Evolutionary conservation across 2,329 filamentous ascomycete genomes (phyloP).

Genomic region (Fonsecaea multimorphosa): DNA sequence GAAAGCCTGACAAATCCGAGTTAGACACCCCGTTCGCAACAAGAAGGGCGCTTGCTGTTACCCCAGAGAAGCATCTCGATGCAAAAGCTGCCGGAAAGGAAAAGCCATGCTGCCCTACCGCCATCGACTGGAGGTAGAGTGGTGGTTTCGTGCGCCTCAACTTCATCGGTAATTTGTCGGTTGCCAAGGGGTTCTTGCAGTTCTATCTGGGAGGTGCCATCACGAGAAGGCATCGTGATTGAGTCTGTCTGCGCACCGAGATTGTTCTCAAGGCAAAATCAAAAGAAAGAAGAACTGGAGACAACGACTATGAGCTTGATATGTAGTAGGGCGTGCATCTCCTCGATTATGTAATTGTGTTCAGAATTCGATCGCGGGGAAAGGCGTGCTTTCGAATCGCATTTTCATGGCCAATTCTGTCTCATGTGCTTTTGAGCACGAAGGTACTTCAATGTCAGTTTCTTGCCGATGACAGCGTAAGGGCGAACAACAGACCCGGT

Average conservation of each 20-base stretch:
- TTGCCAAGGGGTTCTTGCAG: not conserved
- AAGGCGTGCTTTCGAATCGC: too few relatives aligned
- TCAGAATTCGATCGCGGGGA: too few relatives aligned
- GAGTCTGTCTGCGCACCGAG: not conserved
- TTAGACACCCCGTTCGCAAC: slow-evolving; percentile 43
- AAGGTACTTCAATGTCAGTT: too few relatives aligned
- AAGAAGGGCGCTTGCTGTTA: slow-evolving; percentile 48
- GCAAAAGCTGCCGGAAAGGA: slow-evolving; percentile 58
- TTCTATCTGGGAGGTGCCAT: not conserved
- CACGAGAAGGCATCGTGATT: not conserved
- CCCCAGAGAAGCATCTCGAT: slow-evolving; percentile 63
- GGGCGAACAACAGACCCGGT: too few relatives aligned
- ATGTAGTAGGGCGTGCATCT: too few relatives aligned
- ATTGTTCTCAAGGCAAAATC: not conserved
- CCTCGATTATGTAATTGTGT: too few relatives aligned
- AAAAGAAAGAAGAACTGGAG: not conserved
- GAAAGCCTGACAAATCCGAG: slow-evolving; percentile 57
- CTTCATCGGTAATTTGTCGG: not conserved
- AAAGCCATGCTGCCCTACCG: slow-evolving; percentile 53
- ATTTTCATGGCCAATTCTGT: too few relatives aligned
- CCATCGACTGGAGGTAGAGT: slow-evolving; percentile 45
- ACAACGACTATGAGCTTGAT: not conserved
- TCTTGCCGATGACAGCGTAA: too few relatives aligned
- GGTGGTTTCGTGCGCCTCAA: not conserved
- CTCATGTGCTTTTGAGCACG: too few relatives aligned